Evolutionary conservation across 495 filamentous ascomycete genomes (phyloP), one percentile per base, ranked within the genome.

Genomic region (Penicillium atrosanguineum): DNA sequence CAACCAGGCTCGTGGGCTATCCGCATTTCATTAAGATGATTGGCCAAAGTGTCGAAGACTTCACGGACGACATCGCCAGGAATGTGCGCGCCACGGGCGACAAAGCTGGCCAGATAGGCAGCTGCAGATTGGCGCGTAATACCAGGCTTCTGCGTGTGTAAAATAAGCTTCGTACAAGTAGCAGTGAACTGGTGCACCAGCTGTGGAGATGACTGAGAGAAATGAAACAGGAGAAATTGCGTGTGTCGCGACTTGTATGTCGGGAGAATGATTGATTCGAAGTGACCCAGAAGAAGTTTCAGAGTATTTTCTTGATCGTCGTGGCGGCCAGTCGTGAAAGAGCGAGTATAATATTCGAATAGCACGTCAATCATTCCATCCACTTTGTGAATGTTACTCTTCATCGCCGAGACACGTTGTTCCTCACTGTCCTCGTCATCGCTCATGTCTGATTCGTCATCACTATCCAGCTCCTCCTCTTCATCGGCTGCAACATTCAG

Each of bases 141-240:
- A 9, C 82, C 78, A 1, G 90, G 81, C 44, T 84, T 81, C 21
- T 64, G 67, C 37, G 79, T 78, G 64, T 84, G 80, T 55, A 85
- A 82, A 36, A 87, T 77, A n/a, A 89, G 74, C 36, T 86, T 72
- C 23, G 91, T 81, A 53, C 91, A 90, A 0, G 81, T 86, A n/a
- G 85, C 83, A 28, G 87, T 86, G 62, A 97, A 97, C 47, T 82
- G 79, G 56, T 92, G 88, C 14, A 89, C 83, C 25, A 96, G 82
- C 36, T 73, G 72, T 3, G 87, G 83, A 0, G 88, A 89, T 34
- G 75, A 76, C 65, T 97, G 90, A 15, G 88, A 86, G 62, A 95
- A 95, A 70, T 95, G 92, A 75, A 98, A 98, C 37, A 97, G 82
- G 4, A 96, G 81, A 61, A 95, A 95, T 64, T 95, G 90, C 0